Conservation (phyloP, 306 rosid genomes). For the Urtica urens region DNA sequence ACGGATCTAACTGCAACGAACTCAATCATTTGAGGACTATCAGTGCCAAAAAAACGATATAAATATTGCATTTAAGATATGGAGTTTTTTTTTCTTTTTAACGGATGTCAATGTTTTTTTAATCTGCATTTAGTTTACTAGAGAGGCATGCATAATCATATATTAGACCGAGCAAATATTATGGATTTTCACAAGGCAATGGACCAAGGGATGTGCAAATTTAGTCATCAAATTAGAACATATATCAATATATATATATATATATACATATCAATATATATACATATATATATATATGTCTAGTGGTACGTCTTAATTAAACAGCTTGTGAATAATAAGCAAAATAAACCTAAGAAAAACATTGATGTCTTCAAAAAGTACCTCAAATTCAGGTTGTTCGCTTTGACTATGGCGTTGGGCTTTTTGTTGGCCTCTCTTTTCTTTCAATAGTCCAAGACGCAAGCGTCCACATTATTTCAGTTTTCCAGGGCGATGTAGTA, state of each 20-base stretch:
- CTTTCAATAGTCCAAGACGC: constrained; percentile 7
- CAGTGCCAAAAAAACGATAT: too few species aligned
- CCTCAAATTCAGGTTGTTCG: constrained; percentile 46
- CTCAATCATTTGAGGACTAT: too few species aligned
- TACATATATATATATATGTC: too few species aligned
- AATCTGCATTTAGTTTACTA: too few species aligned
- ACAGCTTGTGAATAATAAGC: constrained; percentile 5
- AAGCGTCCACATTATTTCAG: constrained; percentile 15
- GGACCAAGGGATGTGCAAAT: constrained; percentile 10
- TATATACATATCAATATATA: too few species aligned
- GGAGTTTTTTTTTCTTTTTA: too few species aligned
- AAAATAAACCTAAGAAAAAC: constrained; percentile 11
- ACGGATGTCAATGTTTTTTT: too few species aligned
- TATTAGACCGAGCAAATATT: too few species aligned
- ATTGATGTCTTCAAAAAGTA: constrained; percentile 10
- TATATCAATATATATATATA: too few species aligned
- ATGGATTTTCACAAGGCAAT: neutral
- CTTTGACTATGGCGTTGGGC: constrained; percentile 24
- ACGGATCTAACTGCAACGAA: too few species aligned
- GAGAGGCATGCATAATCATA: too few species aligned
- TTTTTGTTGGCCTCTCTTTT: constrained; percentile 4
- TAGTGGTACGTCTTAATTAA: constrained; percentile 21
- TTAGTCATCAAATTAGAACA: neutral
- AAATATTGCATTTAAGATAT: too few species aligned
- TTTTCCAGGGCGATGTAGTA: constrained; percentile 17